Base-by-base conservation (phyloP, 148 eudicot species). In the Fagopyrum tataricum region DNA sequence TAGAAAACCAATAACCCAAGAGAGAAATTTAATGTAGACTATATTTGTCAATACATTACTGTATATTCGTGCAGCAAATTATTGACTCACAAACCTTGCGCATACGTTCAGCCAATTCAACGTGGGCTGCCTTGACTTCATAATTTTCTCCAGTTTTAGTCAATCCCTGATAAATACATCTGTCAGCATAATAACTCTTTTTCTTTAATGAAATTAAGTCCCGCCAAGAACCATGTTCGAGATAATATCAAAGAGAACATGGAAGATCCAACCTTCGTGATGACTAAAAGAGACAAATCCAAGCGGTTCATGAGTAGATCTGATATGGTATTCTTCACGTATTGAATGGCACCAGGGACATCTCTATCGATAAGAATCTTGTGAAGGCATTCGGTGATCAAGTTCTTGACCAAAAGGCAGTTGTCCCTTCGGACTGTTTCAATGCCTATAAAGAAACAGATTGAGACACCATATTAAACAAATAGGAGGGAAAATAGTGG, bases 61-160 rank as follows among this genome's bases (percentile, higher is more conserved):
- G n/a, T 15, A 49, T 49, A 49, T 49, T 49, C 55, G n/a, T 49
- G 55, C 5, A 49, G 10, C 10, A 4, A 4, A 14, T 49, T 15
- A 49, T 7, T 51, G 61, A 72, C 24, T 48, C 70, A 67, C 90
- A 48, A 52, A 91, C 98, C 97, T 95, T 95, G 17, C 96, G 97
- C 98, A 95, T 91, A 71, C 97, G 87, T 81, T 95, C 98, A 41
- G 98, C 98, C 76, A 95, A 96, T 79, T 95, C 98, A 82, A 91
- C 97, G 79, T 95, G 98, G 79, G 98, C 98, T 62, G 98, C 80
- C 86, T 95, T 95, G 6, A 91, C 97, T 84, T 90, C 98, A 84
- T 95, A 95, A 78, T 90, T 85, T 61, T 90, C 93, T 72, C 98
- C 98, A 41, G 90, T 87, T 88, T 95, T 95, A 5, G 98, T 95